Evolutionary conservation across 257 asterid species (phyloP), one percentile per base, ranked within the genome.

Genomic region (Cynanchum wilfordii): DNA sequence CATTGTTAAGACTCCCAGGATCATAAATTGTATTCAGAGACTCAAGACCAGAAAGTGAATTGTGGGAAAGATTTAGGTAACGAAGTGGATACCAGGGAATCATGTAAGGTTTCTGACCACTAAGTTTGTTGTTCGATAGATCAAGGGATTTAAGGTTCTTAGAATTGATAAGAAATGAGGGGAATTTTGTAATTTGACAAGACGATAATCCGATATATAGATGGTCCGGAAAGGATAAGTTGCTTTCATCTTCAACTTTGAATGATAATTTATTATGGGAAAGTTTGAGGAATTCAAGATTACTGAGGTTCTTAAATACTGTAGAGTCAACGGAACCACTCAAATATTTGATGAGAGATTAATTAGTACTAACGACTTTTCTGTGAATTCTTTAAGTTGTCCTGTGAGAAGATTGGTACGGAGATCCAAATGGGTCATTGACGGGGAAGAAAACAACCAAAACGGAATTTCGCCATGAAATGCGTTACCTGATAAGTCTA

Each of bases 1-100:
- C 25, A 17, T 11, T 54, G 6, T 19, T 19, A 17, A 10, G 10
- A 0, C 27, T 20, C 24, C 10, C 59, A 5, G 65, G 40, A 5
- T 49, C 17, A 30, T 60, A 54, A 72, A 77, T 49, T 15, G 30
- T 45, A 47, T 70, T 77, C 25, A 30, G 33, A 0, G 27, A 54
- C 24, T 2, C 59, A 5, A 71, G 40, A 5, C 57, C 24, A 30
- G 69, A 54, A 72, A 77, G 58, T 15, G 30, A 56, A 47, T 70
- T 77, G 38, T 70, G 67, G 8, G 81, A 66, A 38, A 77, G 73
- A 56, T 77, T 57, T 1, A 77, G 42, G 20, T 3, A 13, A 0
- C 2, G 10, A 45, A 73, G 3, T 4, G 58, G 9, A 33, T 19
- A 25, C 17, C 22, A 22, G 55, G 33, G 9, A 52, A 63, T 36